Conservation (phyloP, 2,329 filamentous ascomycete species). For the Leptodontidium sp. region DNA sequence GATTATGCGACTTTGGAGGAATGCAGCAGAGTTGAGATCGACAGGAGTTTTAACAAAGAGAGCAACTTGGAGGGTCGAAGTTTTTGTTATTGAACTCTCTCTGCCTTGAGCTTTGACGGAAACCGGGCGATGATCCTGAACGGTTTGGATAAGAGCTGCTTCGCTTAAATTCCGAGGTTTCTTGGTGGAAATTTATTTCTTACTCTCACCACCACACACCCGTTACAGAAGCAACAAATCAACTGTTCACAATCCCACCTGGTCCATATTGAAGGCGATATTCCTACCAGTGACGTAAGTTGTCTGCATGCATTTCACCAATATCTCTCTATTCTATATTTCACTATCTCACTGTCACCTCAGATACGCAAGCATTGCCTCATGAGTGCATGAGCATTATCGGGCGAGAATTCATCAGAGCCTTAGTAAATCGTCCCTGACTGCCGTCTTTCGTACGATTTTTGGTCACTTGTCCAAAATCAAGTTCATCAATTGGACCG, state of each 20-base stretch:
- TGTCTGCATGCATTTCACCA: not conserved
- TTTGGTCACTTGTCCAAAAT: constrained; percentile 11
- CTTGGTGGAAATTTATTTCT: constrained; percentile 18
- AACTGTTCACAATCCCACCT: not conserved
- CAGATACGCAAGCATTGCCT: constrained; percentile 16
- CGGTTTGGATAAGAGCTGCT: constrained; percentile 6
- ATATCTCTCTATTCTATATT: not conserved
- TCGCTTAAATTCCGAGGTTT: constrained; percentile 13
- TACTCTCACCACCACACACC: not conserved
- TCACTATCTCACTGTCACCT: constrained; percentile 12
- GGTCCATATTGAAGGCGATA: not conserved
- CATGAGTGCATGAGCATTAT: constrained; percentile 26
- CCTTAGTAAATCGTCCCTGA: not conserved
- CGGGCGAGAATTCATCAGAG: constrained; percentile 30
- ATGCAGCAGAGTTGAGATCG: constrained; percentile 8
- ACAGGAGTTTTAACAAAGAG: constrained; percentile 5
- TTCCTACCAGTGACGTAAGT: constrained; percentile 9
- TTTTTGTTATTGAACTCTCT: not conserved
- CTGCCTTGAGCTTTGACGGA: not conserved
- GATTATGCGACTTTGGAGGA: not conserved
- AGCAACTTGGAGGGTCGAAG: not conserved
- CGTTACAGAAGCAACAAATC: constrained; percentile 2
- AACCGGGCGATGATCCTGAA: constrained; percentile 7
- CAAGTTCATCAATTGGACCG: constrained; percentile 10
- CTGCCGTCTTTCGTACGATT: constrained; percentile 27